phyloP scores from a whole-genome alignment of 495 filamentous ascomycete species.

The Xylaria palmicola region DNA sequence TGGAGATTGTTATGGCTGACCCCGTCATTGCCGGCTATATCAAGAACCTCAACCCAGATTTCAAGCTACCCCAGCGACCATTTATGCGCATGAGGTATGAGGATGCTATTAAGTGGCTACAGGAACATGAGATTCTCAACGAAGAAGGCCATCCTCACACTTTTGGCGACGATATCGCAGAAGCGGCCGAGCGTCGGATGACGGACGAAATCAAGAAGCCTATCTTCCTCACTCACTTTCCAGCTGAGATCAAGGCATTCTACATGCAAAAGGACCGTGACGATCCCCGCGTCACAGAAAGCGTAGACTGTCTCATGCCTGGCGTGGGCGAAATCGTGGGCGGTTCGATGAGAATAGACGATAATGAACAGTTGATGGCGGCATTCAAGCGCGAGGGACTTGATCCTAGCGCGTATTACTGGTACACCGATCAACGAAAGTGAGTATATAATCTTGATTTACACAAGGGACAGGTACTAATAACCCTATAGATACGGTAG shows the following conservation, averaged over 20 bases:
- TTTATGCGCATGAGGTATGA: constrained; percentile 95
- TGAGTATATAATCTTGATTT: constrained; percentile 49
- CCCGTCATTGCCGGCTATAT: constrained; percentile 66
- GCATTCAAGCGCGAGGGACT: constrained; percentile 89
- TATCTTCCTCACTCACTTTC: constrained; percentile 97
- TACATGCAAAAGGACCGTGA: constrained; percentile 94
- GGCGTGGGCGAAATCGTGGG: constrained; percentile 97
- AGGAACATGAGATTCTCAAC: constrained; percentile 77
- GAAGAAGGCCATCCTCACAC: constrained; percentile 85
- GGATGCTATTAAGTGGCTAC: constrained; percentile 94
- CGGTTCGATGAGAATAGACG: constrained; percentile 93
- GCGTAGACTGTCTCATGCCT: constrained; percentile 93
- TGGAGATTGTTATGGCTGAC: constrained; percentile 72
- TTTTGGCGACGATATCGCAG: constrained; percentile 97
- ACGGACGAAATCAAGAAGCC: constrained; percentile 92
- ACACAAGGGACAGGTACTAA: constrained; percentile 25
- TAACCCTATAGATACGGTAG: constrained; percentile 72
- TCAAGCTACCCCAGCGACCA: constrained; percentile 78
- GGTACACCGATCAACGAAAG: constrained; percentile 99
- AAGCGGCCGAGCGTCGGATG: constrained; percentile 96
- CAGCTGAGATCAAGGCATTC: constrained; percentile 96
- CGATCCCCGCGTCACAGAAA: constrained; percentile 90
- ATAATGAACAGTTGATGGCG: constrained; percentile 86
- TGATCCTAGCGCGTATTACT: constrained; percentile 86
- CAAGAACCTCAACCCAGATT: constrained; percentile 81